Conservation (phyloP, 805 yeast genomes). For the Saturnispora serradocipensis region DNA sequence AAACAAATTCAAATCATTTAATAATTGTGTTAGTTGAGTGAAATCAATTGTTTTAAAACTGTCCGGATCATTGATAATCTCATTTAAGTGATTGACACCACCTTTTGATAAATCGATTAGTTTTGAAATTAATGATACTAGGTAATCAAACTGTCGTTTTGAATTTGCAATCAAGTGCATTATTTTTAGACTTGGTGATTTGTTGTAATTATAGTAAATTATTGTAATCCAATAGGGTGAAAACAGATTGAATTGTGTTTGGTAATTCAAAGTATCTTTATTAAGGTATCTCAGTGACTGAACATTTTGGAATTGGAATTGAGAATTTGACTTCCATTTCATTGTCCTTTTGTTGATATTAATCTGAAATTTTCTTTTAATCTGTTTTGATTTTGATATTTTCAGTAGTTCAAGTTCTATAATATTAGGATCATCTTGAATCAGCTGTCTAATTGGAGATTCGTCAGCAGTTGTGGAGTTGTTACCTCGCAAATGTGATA, state of each 20-base stretch:
- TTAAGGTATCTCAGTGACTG: constrained; percentile 51
- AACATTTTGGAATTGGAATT: constrained; percentile 51
- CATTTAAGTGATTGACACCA: constrained; percentile 6
- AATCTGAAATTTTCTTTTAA: constrained; percentile 46
- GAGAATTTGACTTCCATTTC: constrained; percentile 47
- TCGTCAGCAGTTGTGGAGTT: not conserved
- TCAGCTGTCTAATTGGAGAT: constrained; percentile 1
- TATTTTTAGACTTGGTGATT: constrained; percentile 46
- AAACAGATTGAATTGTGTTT: constrained; percentile 76
- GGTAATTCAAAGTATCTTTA: constrained; percentile 73
- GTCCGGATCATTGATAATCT: constrained; percentile 1
- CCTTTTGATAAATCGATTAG: constrained; percentile 31
- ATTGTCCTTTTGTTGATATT: constrained; percentile 47
- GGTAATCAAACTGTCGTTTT: constrained; percentile 41
- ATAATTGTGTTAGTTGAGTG: constrained; percentile 1
- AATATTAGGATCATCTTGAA: constrained; percentile 5
- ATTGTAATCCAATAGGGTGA: constrained; percentile 77
- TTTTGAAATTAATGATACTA: constrained; percentile 46
- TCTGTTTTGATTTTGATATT: constrained; percentile 61
- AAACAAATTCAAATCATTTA: constrained; percentile 54
- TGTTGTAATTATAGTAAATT: constrained; percentile 52
- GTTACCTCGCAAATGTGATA: not conserved
- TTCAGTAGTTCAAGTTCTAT: constrained; percentile 54
- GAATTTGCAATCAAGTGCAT: constrained; percentile 66
- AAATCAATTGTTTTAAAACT: constrained; percentile 9